Base-by-base conservation (phyloP, 805 yeast species). In the Suhomyces pyralidae region DNA sequence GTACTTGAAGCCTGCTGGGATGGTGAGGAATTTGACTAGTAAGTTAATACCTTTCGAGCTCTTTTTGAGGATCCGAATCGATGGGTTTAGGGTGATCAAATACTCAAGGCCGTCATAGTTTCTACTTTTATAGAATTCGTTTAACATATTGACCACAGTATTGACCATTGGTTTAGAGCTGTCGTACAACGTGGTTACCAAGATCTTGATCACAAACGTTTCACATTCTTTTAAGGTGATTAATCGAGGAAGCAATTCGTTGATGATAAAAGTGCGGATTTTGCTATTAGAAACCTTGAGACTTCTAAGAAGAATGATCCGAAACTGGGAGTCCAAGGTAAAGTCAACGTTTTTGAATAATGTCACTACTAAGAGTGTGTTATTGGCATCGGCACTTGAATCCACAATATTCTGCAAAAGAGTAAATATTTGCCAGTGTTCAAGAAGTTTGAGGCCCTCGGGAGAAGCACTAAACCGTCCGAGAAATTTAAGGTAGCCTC, bases 391-490 rank as follows among this genome's bases (percentile, higher is more conserved):
- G n/a, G 49, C 66, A 10, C 81, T 75, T 4, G 78, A 71, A 36
- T 79, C 79, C 15, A 88, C 76, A 50, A 91, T 80, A 59, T 89
- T 89, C 60, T 87, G 85, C 49, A 91, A 74, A 69, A 89, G 84
- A 52, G 86, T 91, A 68, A 90, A 89, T 54, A 93, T 79, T 59
- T 91, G 87, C 94, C 96, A 89, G 55, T 88, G 84, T 48, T 84
- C 87, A 53, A 94, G 65, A 58, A 93, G 74, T 44, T 76, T 76
- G 22, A 88, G 67, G 0, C 99, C 99, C 46, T 79, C 76, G 0
- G 70, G 63, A 38, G 81, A 77, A 2, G 78, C 69, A 3, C 91
- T 81, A 15, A 94, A 68, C 0, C 85, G 83, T 0, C 97, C 97
- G 9, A 94, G 68, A 62, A 93, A 81, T 53, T 81, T 80, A 56